Percentiles rank a stretch among this genome's conserved stretches.
These are phyloP conservation scores for Pichia sp. DNA, from an alignment of 1,139 yeast species.

Conservation along the genomic window DNA sequence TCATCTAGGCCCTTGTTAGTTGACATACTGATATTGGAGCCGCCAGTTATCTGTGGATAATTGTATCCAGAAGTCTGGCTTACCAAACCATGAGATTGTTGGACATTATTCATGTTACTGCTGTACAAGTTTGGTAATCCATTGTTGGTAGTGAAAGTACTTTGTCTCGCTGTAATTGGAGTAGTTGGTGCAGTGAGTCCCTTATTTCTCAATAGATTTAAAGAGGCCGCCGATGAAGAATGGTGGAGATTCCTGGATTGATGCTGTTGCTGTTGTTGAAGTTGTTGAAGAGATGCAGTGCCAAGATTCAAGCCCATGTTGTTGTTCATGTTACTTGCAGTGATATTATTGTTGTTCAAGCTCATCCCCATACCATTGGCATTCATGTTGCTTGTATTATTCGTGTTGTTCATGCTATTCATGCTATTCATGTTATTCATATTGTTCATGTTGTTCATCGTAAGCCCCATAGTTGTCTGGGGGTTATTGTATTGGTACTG, in stretches of 20 bases:
- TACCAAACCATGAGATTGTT: neutral
- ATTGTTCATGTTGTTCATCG: neutral
- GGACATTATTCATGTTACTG: neutral
- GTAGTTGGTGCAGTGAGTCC: slow-evolving; percentile 20
- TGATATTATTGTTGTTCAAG: neutral
- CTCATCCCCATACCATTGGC: neutral
- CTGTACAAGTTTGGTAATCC: neutral
- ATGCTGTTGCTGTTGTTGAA: slow-evolving; percentile 16
- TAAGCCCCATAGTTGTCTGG: slow-evolving; percentile 9
- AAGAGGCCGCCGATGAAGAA: slow-evolving; percentile 25
- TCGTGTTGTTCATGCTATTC: no score
- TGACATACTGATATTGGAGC: slow-evolving; percentile 16
- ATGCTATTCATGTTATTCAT: no score
- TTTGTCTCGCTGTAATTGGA: slow-evolving; percentile 15
- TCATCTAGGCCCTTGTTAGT: slow-evolving; percentile 16
- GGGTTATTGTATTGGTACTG: slow-evolving; percentile 12
- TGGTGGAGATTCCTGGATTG: slow-evolving; percentile 21
- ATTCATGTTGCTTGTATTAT: neutral
- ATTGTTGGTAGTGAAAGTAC: slow-evolving; percentile 7
- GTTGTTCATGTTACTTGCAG: neutral
- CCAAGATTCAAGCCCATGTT: neutral
- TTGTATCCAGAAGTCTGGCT: slow-evolving; percentile 12
- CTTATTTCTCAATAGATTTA: slow-evolving; percentile 19
- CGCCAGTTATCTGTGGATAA: slow-evolving; percentile 24
- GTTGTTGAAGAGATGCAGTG: slow-evolving; percentile 7